These are phyloP conservation scores for Botryotinia globosa DNA, from an alignment of 2,329 filamentous ascomycete species.

Conservation along the genomic window DNA sequence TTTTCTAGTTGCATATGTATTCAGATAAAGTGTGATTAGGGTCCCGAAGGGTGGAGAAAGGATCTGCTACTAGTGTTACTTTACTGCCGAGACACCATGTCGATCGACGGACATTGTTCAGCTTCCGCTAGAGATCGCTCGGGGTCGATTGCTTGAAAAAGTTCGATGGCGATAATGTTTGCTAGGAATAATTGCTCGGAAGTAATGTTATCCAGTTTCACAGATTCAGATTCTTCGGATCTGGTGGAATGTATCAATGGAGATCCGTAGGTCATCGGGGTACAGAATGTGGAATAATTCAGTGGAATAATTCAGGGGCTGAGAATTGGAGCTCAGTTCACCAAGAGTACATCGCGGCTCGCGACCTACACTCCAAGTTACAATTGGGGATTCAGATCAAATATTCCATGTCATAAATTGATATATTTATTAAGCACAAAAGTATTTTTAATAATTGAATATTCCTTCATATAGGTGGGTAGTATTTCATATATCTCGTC, in stretches of 20 bases:
- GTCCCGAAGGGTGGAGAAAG: not conserved
- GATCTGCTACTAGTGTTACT: not conserved
- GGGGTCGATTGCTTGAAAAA: not conserved
- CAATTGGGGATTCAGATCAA: not conserved
- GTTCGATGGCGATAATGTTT: not conserved
- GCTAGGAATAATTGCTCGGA: not conserved
- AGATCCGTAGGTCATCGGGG: not conserved
- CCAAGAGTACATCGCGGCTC: not conserved
- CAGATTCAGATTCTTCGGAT: not conserved
- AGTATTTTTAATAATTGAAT: not conserved
- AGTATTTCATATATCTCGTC: not conserved
- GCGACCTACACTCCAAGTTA: not conserved
- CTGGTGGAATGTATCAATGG: not conserved
- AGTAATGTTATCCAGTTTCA: not conserved
- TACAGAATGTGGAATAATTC: conserved; percentile 6
- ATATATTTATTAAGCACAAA: not conserved
- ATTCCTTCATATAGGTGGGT: not conserved
- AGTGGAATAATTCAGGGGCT: conserved; percentile 7
- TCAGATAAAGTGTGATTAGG: not conserved
- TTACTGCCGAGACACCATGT: conserved; percentile 3
- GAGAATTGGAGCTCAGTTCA: not conserved
- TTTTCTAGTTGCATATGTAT: conserved; percentile 16
- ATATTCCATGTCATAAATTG: not conserved
- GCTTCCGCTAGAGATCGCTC: not conserved
- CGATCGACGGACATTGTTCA: not conserved